These are phyloP conservation scores for Lagenidium sp. DNA, from an alignment of 352 stramenopile genomes.

Conservation along the genomic window DNA sequence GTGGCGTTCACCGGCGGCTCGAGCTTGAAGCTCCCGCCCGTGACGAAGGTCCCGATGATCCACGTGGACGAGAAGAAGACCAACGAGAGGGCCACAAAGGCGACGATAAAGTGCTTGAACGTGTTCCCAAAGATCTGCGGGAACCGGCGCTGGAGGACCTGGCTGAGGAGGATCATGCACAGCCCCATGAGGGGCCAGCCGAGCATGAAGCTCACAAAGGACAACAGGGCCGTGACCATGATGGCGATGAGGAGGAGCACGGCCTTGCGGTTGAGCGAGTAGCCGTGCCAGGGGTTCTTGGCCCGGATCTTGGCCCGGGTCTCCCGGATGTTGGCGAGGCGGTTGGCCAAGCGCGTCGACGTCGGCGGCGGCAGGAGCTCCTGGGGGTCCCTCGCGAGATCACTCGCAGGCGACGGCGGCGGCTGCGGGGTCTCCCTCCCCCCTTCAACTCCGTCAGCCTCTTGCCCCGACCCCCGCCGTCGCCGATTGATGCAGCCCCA, in stretches of 20 bases:
- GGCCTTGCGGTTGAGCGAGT: conserved; percentile 34
- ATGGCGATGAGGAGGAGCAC: conserved; percentile 42
- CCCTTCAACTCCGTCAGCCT: neutral
- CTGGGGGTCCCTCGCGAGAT: neutral
- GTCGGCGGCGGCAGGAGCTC: neutral
- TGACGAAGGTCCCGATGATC: conserved; percentile 67
- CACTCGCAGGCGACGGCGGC: neutral
- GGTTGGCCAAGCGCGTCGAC: neutral
- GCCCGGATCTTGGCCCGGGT: conserved; percentile 20
- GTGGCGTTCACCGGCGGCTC: conserved; percentile 24
- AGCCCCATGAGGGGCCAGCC: conserved; percentile 72
- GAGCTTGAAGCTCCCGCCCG: conserved; percentile 43
- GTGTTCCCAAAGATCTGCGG: conserved; percentile 66
- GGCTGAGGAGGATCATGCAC: conserved; percentile 52
- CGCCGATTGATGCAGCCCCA: conserved; percentile 21
- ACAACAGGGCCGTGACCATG: conserved; percentile 46
- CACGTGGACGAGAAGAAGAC: conserved; percentile 78
- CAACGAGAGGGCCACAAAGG: conserved; percentile 67
- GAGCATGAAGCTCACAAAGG: conserved; percentile 47
- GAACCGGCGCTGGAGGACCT: conserved; percentile 58
- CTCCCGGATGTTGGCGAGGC: conserved; percentile 23
- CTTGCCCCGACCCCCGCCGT: neutral
- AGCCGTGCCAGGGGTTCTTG: conserved; percentile 43
- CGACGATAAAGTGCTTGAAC: conserved; percentile 66
- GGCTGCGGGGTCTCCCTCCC: neutral